These are phyloP conservation scores for Wickerhamiella occidentalis DNA, from an alignment of 805 yeast species.

Conservation along the genomic window DNA sequence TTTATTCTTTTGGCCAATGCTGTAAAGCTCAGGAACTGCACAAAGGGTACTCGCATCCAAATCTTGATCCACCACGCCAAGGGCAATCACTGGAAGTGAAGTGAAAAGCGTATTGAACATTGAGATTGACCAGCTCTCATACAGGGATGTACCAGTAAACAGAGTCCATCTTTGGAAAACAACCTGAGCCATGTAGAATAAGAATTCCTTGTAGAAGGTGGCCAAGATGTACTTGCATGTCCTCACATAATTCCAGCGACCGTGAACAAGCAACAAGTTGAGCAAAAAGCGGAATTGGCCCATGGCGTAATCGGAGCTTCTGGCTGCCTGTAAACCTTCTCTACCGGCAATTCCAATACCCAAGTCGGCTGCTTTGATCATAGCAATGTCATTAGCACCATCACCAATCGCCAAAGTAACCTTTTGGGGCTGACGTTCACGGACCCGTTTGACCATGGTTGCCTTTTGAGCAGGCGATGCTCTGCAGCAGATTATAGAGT, in stretches of 20 bases:
- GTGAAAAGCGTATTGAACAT: slow-evolving; percentile 97
- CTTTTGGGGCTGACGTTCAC: slow-evolving; percentile 50
- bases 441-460: slow-evolving; percentile 67
- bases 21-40: slow-evolving; percentile 83
- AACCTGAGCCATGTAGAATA: slow-evolving; percentile 81
- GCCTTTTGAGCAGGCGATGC: slow-evolving; percentile 98
- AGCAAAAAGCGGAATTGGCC: slow-evolving; percentile 83
- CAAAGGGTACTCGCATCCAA: slow-evolving; percentile 74
- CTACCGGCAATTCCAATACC: slow-evolving; percentile 96
- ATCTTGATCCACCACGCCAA: slow-evolving; percentile 95
- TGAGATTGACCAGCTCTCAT: slow-evolving; percentile 91
- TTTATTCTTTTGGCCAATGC: slow-evolving; percentile 59
- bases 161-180: slow-evolving; percentile 74
- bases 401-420: slow-evolving; percentile 96
- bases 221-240: slow-evolving; percentile 84
- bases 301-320: slow-evolving; percentile 87
- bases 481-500: slow-evolving; percentile 88
- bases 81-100: slow-evolving; percentile 75
- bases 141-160: slow-evolving; percentile 86
- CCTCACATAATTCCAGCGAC: slow-evolving; percentile 86
- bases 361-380: slow-evolving; percentile 97
- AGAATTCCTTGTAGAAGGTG: slow-evolving; percentile 86
- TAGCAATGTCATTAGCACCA: slow-evolving; percentile 98
- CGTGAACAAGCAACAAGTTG: slow-evolving; percentile 82
- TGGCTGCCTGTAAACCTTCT: slow-evolving; percentile 94